Evolutionary conservation across 768 basidiomycete species (phyloP).

Genomic region (Boletus huronensis): DNA sequence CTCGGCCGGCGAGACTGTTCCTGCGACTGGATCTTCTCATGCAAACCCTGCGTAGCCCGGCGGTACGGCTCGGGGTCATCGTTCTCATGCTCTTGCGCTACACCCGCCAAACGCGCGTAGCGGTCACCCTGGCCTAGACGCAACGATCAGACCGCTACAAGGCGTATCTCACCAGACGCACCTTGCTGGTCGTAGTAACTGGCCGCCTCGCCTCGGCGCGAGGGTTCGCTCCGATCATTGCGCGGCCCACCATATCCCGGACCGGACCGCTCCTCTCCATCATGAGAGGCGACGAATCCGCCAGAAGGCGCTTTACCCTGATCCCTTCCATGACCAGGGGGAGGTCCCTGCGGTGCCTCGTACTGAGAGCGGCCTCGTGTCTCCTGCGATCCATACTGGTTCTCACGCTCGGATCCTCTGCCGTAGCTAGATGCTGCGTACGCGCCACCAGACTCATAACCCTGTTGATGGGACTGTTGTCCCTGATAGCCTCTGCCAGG

Average conservation of each 20-base stretch:
- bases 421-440: not conserved
- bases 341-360: slow-evolving; percentile 1
- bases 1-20: slow-evolving; percentile 1
- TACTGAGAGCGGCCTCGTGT: slow-evolving; percentile 10
- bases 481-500: slow-evolving; percentile 5
- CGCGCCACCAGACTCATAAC: slow-evolving; percentile 1
- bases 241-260: slow-evolving; percentile 4
- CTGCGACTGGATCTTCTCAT: slow-evolving; percentile 20
- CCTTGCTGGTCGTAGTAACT: slow-evolving; percentile 17
- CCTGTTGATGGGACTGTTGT: slow-evolving; percentile 2
- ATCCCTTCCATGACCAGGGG: not conserved
- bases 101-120: slow-evolving; percentile 14
- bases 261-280: slow-evolving; percentile 5
- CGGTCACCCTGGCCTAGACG: slow-evolving; percentile 17
- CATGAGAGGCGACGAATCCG: slow-evolving; percentile 13
- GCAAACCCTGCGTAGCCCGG: slow-evolving; percentile 22
- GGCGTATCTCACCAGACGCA: slow-evolving; percentile 1
- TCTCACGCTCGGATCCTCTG: slow-evolving; percentile 1
- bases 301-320: slow-evolving; percentile 15
- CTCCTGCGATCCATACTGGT: slow-evolving; percentile 10
- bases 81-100: slow-evolving; percentile 17
- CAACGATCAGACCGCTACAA: slow-evolving; percentile 1
- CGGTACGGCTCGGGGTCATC: slow-evolving; percentile 21
- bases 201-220: slow-evolving; percentile 16
- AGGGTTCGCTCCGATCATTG: not conserved